phyloP scores from a whole-genome alignment of 2,329 filamentous ascomycete genomes.

The Camillea tinctor region DNA sequence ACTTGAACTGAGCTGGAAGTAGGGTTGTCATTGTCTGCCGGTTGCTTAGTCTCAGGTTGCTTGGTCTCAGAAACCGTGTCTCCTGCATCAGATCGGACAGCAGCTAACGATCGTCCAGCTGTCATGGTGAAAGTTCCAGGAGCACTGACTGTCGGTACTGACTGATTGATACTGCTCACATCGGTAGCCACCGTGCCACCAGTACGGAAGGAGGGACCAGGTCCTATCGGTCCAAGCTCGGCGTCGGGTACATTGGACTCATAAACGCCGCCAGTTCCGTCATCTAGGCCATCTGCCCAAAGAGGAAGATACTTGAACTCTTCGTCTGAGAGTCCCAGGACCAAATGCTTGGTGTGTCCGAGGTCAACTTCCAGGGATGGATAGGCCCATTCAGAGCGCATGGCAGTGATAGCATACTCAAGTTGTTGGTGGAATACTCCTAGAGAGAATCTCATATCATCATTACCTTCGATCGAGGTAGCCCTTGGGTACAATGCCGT shows the following conservation, averaged over 20 bases:
- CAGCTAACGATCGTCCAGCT: conserved; percentile 15
- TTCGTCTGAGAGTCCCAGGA: conserved; percentile 52
- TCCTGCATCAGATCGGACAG: conserved; percentile 9
- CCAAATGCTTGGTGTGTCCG: conserved; percentile 41
- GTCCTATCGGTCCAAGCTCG: conserved; percentile 28
- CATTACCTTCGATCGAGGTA: background rate
- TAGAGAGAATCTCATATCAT: background rate
- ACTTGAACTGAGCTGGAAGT: background rate
- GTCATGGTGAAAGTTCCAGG: conserved; percentile 16
- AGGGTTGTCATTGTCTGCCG: background rate
- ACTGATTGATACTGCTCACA: conserved; percentile 13
- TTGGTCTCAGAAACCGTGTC: background rate
- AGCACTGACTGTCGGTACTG: conserved; percentile 8
- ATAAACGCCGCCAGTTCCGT: conserved; percentile 50
- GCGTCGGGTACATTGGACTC: conserved; percentile 33
- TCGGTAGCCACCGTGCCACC: conserved; percentile 27
- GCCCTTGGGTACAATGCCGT: background rate
- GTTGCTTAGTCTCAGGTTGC: background rate
- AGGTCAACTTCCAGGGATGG: conserved; percentile 33
- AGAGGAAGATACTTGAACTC: conserved; percentile 64
- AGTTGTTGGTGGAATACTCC: background rate
- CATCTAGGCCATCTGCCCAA: conserved; percentile 60
- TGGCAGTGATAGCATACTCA: background rate
- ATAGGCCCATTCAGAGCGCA: conserved; percentile 24
- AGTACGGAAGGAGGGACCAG: conserved; percentile 33